Percentiles rank a stretch among this genome's conserved stretches.
These are phyloP conservation scores for Thamnidium elegans DNA, from an alignment of 192 early-diverging fungal genomes.

Conservation along the genomic window DNA sequence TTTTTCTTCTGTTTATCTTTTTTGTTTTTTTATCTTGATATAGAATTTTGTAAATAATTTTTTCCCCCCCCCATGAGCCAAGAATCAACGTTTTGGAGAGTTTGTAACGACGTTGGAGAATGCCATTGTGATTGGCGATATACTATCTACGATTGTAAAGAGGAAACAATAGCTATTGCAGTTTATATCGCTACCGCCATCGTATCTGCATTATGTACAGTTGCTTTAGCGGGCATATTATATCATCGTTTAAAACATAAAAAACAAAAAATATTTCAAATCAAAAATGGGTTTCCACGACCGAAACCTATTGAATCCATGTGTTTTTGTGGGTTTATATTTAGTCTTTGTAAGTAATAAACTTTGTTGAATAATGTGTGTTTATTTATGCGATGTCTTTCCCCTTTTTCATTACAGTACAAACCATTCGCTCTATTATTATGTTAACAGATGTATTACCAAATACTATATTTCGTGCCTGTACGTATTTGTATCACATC, in stretches of 20 bases:
- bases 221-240: background rate
- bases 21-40: too few species aligned
- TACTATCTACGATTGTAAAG: background rate
- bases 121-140: conserved; percentile 14
- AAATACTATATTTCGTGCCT: conserved; percentile 7
- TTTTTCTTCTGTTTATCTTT: too few species aligned
- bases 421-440: background rate
- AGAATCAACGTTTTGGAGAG: conserved; percentile 21
- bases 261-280: conserved; percentile 15
- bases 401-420: background rate
- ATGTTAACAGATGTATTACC: conserved; percentile 12
- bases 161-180: background rate
- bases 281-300: conserved; percentile 10
- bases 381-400: background rate
- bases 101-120: background rate
- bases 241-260: conserved; percentile 10
- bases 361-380: too few species aligned
- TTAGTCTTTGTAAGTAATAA: conserved; percentile 8
- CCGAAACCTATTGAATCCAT: conserved; percentile 11
- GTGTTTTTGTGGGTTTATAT: background rate
- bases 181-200: conserved; percentile 1
- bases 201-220: background rate
- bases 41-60: too few species aligned
- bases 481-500: background rate
- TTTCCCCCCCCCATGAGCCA: conserved; percentile 17